Percentiles rank a stretch among this genome's conserved stretches.
These are phyloP conservation scores for Solanum habrochaites DNA, from an alignment of 257 asterid genomes.

Conservation along the genomic window DNA sequence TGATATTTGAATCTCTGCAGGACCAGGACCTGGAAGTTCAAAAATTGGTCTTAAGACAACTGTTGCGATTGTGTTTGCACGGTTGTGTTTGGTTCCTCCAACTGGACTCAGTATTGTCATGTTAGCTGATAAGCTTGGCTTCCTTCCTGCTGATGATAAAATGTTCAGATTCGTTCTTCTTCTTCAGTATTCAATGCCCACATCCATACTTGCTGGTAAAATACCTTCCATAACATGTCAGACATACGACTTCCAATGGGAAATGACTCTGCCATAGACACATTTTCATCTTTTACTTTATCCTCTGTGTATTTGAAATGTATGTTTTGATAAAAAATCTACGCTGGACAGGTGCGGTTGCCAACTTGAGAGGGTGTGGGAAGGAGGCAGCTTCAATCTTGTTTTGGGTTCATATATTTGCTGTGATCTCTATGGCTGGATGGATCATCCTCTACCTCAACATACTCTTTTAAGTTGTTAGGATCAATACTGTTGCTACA, in stretches of 20 bases:
- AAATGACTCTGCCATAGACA: neutral
- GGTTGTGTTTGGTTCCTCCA: slow-evolving; percentile 83
- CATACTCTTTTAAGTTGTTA: slow-evolving; percentile 46
- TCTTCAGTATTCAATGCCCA: slow-evolving; percentile 97
- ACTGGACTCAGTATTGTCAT: slow-evolving; percentile 79
- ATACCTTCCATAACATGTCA: neutral
- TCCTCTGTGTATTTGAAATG: neutral
- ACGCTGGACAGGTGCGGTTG: slow-evolving; percentile 70
- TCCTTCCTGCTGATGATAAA: slow-evolving; percentile 78
- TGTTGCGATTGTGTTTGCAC: slow-evolving; percentile 70
- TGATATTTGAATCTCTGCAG: slow-evolving; percentile 25
- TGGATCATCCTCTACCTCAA: slow-evolving; percentile 89
- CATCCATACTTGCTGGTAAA: slow-evolving; percentile 89
- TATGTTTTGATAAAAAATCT: neutral
- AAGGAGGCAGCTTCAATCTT: slow-evolving; percentile 86
- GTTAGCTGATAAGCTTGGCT: slow-evolving; percentile 87
- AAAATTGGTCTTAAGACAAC: slow-evolving; percentile 76
- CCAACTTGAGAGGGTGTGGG: slow-evolving; percentile 96
- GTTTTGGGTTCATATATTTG: slow-evolving; percentile 97
- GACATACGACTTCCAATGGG: neutral
- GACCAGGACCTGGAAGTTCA: slow-evolving; percentile 64
- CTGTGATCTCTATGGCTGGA: slow-evolving; percentile 91
- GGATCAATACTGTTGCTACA: neutral
- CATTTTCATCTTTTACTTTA: neutral
- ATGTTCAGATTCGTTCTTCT: slow-evolving; percentile 95